Evolutionary conservation across 257 asterid species (phyloP).

Genomic region (Gardenia jasminoides): DNA sequence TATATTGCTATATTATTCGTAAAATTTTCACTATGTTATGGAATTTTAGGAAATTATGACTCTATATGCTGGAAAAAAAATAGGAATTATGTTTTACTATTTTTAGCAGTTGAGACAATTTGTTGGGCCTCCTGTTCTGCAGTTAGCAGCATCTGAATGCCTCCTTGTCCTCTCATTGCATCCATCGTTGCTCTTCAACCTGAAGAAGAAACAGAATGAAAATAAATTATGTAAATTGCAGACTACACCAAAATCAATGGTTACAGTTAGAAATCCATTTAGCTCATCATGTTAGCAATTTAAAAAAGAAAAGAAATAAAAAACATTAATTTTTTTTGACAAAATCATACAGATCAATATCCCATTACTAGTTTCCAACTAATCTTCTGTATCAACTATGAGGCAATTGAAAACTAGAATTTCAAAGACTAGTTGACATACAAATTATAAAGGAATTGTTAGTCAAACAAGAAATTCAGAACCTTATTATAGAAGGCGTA

Average conservation of each 20-base stretch:
- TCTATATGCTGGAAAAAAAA: neutral
- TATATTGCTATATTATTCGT: neutral
- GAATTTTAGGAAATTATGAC: neutral
- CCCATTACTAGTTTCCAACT: neutral
- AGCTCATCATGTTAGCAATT: neutral
- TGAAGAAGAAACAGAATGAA: neutral
- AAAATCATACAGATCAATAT: neutral
- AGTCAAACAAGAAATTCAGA: neutral
- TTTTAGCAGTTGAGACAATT: conserved; percentile 73
- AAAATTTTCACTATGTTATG: neutral
- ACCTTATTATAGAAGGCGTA: neutral
- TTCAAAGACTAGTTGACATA: neutral
- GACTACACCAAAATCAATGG: neutral
- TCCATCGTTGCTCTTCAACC: conserved; percentile 49
- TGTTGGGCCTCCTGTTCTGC: conserved; percentile 95
- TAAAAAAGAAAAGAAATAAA: neutral
- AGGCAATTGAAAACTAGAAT: neutral
- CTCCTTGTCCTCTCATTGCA: conserved; percentile 74
- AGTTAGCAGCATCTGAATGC: conserved; percentile 84
- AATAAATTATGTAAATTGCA: neutral
- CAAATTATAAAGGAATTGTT: neutral
- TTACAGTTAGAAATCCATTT: neutral
- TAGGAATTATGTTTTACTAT: conserved; percentile 31
- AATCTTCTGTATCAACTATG: neutral
- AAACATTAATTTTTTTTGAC: neutral